Percentiles rank a stretch among this genome's conserved stretches.
Conservation (phyloP, 371 early-diverging fungal genomes). For the Entomophthora muscae region DNA sequence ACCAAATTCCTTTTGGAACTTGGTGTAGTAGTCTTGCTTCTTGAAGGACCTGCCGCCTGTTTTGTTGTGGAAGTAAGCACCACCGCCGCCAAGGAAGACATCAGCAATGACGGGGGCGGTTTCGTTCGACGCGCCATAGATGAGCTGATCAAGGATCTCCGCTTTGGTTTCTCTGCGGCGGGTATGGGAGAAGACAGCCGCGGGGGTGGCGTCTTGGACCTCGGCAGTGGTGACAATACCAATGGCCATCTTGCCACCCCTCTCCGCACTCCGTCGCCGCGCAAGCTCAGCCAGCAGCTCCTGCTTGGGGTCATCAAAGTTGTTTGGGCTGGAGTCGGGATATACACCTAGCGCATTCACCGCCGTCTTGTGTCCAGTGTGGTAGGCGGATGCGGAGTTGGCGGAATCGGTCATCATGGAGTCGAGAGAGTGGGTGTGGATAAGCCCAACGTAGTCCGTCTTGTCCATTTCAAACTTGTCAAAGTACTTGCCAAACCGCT, state of each 20-base stretch:
- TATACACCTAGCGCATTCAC: constrained; percentile 45
- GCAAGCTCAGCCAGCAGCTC: constrained; percentile 46
- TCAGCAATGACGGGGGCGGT: constrained; percentile 35
- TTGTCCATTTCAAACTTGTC: constrained; percentile 38
- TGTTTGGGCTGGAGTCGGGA: constrained; percentile 27
- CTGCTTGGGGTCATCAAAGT: constrained; percentile 38
- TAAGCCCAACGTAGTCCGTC: constrained; percentile 41
- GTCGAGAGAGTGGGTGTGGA: constrained; percentile 51
- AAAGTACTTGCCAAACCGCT: constrained; percentile 32
- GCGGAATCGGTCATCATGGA: constrained; percentile 56
- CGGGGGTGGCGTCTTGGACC: constrained; percentile 53
- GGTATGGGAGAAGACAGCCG: constrained; percentile 45
- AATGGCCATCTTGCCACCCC: constrained; percentile 25
- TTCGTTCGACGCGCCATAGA: constrained; percentile 29
- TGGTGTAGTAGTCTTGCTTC: constrained; percentile 31
- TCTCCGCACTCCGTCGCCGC: constrained; percentile 45
- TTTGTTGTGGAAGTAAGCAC: constrained; percentile 29
- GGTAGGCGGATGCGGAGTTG: constrained; percentile 52
- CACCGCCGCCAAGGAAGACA: constrained; percentile 49
- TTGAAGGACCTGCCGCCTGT: constrained; percentile 26
- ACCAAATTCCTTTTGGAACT: constrained; percentile 24
- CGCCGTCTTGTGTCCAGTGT: constrained; percentile 43
- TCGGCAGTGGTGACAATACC: constrained; percentile 56
- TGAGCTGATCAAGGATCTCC: constrained; percentile 40
- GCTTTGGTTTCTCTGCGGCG: constrained; percentile 26